These are phyloP conservation scores for Dioscorea cayenensis DNA, from an alignment of 116 monocot genomes.

Conservation along the genomic window DNA sequence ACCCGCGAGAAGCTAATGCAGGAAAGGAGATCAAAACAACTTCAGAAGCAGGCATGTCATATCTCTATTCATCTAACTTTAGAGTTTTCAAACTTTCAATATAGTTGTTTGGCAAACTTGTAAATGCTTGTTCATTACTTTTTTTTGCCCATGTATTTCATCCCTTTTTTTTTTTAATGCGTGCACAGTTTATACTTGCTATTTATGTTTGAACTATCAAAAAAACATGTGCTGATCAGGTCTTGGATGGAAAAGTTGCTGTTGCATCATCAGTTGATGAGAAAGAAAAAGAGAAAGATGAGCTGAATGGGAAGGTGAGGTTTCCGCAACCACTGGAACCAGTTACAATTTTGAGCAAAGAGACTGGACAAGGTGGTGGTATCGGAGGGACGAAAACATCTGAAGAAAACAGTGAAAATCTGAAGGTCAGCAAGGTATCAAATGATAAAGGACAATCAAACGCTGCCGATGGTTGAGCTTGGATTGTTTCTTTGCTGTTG, in stretches of 20 bases:
- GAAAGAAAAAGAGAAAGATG: constrained; percentile 18
- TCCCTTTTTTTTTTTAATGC: too few relatives aligned
- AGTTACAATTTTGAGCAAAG: constrained; percentile 25
- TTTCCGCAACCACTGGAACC: constrained; percentile 19
- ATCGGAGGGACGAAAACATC: constrained; percentile 17
- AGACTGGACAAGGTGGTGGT: constrained; percentile 9
- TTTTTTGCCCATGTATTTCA: too few relatives aligned
- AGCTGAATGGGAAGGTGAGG: constrained; percentile 1
- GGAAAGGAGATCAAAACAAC: constrained; percentile 57
- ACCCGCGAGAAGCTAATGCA: constrained; percentile 65
- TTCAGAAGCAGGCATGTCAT: constrained; percentile 30
- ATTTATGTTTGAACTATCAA: background rate
- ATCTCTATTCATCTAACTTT: too few relatives aligned
- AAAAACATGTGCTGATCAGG: background rate
- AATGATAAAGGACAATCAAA: constrained; percentile 20
- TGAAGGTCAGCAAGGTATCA: constrained; percentile 16
- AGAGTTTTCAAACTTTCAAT: too few relatives aligned
- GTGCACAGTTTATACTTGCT: background rate
- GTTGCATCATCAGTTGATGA: constrained; percentile 10
- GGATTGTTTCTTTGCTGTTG: too few relatives aligned
- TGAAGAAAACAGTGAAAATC: constrained; percentile 18
- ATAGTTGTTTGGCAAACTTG: too few relatives aligned
- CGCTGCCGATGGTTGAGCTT: constrained; percentile 14
- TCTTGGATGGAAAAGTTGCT: constrained; percentile 2
- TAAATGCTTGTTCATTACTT: too few relatives aligned